Evolutionary conservation across 2,329 filamentous ascomycete species (phyloP), one percentile per base, ranked within the genome.

Genomic region (Capronia epimyces): DNA sequence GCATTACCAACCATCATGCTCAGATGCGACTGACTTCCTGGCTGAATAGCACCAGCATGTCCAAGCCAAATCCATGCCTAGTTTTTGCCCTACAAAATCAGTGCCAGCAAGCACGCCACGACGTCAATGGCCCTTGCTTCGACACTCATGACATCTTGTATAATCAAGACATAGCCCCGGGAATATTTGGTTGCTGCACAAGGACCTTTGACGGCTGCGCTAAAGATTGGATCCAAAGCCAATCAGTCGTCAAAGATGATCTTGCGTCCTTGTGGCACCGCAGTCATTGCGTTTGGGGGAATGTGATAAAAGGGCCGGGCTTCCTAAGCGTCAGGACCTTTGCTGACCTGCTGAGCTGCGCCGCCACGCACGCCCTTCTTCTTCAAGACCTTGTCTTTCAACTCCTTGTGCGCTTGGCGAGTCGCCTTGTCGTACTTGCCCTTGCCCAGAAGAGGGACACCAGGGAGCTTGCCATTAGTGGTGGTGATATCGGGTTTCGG

Each of bases 371-470:
- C 31, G 9, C 31, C 16, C 39, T 42, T 42, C 20, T 41, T 37
- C 16, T 37, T 37, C 20, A 52, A 18, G 10, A 55, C 27, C 32
- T 52, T 45, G 21, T 46, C 41, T 42, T 49, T 52, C 42, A 47
- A 8, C 43, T 55, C 53, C 46, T 55, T 55, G 37, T 55, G 43
- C 18, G 49, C 53, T 15, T 31, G 22, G 22, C 53, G 53, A 4
- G 34, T 46, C 3, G 53, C 53, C 27, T 55, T 55, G 53, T 55
- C 43, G 37, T 55, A 52, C 46, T 55, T 55, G 15, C 31, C 49
- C 32, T 55, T 55, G 15, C 53, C 53, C 34, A 55, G 27, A 3
- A 55, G 48, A 5, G 53, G 53, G 13, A 55, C 18, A 12, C 53
- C 53, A 1, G 41, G 50, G 27, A 49, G 47, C 32, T 52, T 55